Evolutionary conservation across 2,329 filamentous ascomycete species (phyloP).

Genomic region (Trichoderma gracile): DNA sequence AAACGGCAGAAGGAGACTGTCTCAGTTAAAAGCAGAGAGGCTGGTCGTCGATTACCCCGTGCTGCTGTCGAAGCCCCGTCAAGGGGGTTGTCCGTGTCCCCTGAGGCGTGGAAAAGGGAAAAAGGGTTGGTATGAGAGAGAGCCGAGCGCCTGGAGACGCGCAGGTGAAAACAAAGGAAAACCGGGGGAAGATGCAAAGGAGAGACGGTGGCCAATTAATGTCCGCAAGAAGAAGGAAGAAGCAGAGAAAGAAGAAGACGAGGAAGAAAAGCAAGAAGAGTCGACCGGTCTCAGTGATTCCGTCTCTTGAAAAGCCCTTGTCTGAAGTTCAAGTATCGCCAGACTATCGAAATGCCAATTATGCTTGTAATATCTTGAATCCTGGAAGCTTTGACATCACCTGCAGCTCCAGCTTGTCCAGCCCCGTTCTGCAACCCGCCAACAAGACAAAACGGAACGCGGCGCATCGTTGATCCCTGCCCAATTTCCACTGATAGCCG

Average conservation of each 20-base stretch:
- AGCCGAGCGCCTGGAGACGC: not conserved
- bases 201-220: not conserved
- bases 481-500: slow-evolving; percentile 26
- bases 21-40: not conserved
- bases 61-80: not conserved
- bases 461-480: slow-evolving; percentile 25
- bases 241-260: not conserved
- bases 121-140: slow-evolving; percentile 10
- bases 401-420: not conserved
- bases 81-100: not conserved
- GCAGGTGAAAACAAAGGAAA: not conserved
- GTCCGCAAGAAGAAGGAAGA: not conserved
- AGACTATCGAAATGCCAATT: too few relatives aligned
- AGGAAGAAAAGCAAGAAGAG: not conserved
- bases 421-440: too few relatives aligned
- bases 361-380: not conserved
- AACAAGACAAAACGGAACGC: slow-evolving; percentile 23
- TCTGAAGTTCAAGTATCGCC: too few relatives aligned
- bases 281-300: too few relatives aligned
- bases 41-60: not conserved
- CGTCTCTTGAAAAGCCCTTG: too few relatives aligned
- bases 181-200: not conserved
- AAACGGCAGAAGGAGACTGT: not conserved
- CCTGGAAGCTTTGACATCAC: slow-evolving; percentile 12
- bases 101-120: not conserved